Evolutionary conservation across 192 early-diverging fungal species (phyloP).

Genomic region (Coemansia sp.): DNA sequence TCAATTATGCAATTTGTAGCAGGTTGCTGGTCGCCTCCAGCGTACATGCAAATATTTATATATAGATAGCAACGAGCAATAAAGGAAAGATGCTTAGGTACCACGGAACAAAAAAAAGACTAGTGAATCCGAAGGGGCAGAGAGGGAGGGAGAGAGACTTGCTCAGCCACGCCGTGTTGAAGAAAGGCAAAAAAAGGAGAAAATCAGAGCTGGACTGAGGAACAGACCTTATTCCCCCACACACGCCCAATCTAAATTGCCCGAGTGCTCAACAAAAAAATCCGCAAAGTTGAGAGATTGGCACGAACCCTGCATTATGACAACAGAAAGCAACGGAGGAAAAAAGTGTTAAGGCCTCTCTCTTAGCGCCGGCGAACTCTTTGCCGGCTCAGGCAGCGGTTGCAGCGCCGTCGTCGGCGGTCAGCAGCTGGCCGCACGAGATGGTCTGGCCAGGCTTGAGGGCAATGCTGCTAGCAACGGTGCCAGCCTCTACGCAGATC

Average conservation of each 20-base stretch:
- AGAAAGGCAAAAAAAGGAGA: background rate
- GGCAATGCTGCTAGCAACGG: slow-evolving; percentile 63
- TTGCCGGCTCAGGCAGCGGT: too few relatives aligned
- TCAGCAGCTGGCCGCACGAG: slow-evolving; percentile 69
- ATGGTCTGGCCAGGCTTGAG: slow-evolving; percentile 67
- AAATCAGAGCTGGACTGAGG: too few relatives aligned
- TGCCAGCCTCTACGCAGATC: slow-evolving; percentile 88
- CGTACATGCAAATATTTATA: background rate
- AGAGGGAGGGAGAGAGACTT: background rate
- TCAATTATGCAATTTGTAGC: slow-evolving; percentile 34
- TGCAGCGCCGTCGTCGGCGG: slow-evolving; percentile 8
- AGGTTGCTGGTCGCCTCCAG: slow-evolving; percentile 6
- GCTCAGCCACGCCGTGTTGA: background rate
- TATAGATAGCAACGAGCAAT: background rate
- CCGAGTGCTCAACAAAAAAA: too few relatives aligned
- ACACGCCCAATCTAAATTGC: too few relatives aligned
- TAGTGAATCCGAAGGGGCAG: too few relatives aligned
- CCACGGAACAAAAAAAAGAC: background rate
- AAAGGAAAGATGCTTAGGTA: background rate
- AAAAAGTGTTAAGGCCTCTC: too few relatives aligned
- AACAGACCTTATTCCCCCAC: too few relatives aligned
- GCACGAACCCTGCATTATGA: too few relatives aligned
- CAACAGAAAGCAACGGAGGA: too few relatives aligned
- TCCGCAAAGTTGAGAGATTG: too few relatives aligned
- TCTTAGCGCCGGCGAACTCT: too few relatives aligned